phyloP scores from a whole-genome alignment of 352 stramenopile species.

The Phytophthora cactorum region DNA sequence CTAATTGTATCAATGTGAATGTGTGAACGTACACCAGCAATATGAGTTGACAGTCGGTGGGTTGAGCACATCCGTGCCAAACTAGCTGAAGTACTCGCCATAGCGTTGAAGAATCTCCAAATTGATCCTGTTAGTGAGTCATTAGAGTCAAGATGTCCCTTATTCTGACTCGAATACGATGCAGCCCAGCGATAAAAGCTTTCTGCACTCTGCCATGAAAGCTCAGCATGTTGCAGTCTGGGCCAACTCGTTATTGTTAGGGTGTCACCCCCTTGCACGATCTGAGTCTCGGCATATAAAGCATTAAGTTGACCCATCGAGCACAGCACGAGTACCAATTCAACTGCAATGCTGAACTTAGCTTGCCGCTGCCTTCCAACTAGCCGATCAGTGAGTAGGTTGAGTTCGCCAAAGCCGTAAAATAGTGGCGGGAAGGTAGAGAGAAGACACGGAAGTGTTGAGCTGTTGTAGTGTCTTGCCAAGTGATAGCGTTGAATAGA shows the following conservation, averaged over 20 bases:
- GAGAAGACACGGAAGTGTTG: slow-evolving; percentile 11
- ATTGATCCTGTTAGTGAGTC: slow-evolving; percentile 12
- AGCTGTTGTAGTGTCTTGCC: background rate
- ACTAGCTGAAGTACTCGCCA: background rate
- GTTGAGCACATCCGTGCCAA: slow-evolving; percentile 34
- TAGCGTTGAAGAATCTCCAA: slow-evolving; percentile 30
- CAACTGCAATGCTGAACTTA: slow-evolving; percentile 35
- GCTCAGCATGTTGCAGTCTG: slow-evolving; percentile 37
- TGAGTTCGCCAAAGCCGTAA: slow-evolving; percentile 44
- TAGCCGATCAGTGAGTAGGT: slow-evolving; percentile 42
- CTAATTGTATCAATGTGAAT: background rate
- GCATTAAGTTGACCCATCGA: slow-evolving; percentile 44
- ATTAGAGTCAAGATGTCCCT: background rate
- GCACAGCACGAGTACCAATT: slow-evolving; percentile 44
- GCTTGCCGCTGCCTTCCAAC: slow-evolving; percentile 34
- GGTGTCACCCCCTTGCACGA: slow-evolving; percentile 13
- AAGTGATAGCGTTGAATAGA: slow-evolving; percentile 46
- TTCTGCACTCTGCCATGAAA: slow-evolving; percentile 36
- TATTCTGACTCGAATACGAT: slow-evolving; percentile 7
- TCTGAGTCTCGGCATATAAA: slow-evolving; percentile 41
- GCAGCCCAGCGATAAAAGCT: slow-evolving; percentile 32
- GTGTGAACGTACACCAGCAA: slow-evolving; percentile 29
- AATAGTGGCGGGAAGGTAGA: slow-evolving; percentile 51
- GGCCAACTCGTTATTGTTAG: slow-evolving; percentile 16
- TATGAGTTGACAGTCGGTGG: slow-evolving; percentile 38